phyloP scores from a whole-genome alignment of 1,139 yeast genomes.

The Yamadazyma triangularis region DNA sequence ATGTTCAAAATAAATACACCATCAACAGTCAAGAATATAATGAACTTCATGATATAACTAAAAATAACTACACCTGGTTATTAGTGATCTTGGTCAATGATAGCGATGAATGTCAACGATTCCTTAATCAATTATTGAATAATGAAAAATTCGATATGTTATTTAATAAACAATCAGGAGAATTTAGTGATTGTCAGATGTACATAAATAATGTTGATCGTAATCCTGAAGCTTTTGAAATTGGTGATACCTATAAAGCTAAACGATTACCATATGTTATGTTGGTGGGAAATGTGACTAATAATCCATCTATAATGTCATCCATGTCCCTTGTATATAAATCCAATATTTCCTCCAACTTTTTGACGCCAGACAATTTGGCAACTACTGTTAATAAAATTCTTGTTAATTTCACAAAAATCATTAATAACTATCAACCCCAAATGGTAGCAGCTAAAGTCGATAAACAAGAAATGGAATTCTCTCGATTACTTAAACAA shows the following conservation, averaged over 20 bases:
- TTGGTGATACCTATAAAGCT: conserved; percentile 41
- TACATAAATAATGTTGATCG: conserved; percentile 34
- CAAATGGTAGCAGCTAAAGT: conserved; percentile 47
- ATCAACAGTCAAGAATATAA: conserved; percentile 28
- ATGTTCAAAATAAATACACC: not conserved
- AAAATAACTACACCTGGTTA: conserved; percentile 41
- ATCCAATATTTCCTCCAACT: conserved; percentile 25
- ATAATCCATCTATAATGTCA: conserved; percentile 44
- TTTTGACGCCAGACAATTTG: conserved; percentile 16
- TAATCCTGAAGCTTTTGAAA: conserved; percentile 49
- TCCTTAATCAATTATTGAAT: conserved; percentile 24
- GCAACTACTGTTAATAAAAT: conserved; percentile 22
- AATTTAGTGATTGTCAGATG: conserved; percentile 35
- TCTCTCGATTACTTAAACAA: conserved; percentile 46
- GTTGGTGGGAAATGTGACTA: conserved; percentile 48
- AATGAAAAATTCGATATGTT: conserved; percentile 25
- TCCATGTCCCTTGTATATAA: conserved; percentile 51
- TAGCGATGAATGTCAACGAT: conserved; percentile 18
- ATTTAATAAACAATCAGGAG: conserved; percentile 31
- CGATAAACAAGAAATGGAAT: conserved; percentile 52
- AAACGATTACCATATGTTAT: conserved; percentile 41
- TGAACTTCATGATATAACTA: conserved; percentile 37
- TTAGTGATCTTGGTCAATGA: conserved; percentile 39
- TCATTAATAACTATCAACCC: conserved; percentile 43
- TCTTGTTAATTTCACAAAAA: conserved; percentile 27